Conservation (phyloP, 768 basidiomycete species). For the Amanita jacksonii region DNA sequence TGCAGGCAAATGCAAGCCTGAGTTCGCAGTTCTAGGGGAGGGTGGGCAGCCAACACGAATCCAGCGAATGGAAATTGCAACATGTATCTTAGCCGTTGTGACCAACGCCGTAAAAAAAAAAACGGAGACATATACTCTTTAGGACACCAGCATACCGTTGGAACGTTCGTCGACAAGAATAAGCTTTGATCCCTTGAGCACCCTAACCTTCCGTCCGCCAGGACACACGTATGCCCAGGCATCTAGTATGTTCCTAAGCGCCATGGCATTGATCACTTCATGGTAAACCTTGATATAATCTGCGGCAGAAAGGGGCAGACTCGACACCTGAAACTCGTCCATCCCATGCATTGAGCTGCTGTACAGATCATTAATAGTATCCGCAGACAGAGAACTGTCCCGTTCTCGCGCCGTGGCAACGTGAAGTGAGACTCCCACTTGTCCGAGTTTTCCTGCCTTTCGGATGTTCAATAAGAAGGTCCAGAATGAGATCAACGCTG, state of each 20-base stretch:
- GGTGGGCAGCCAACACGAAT: too few relatives aligned
- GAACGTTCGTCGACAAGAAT: conserved; percentile 39
- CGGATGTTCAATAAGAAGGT: conserved; percentile 34
- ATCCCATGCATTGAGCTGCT: not conserved
- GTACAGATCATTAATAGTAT: conserved; percentile 1
- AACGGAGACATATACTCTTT: conserved; percentile 6
- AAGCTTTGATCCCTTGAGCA: conserved; percentile 39
- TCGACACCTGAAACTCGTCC: conserved; percentile 7
- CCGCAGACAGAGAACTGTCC: not conserved
- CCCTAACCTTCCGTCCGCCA: conserved; percentile 25
- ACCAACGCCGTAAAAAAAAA: too few relatives aligned
- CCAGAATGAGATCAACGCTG: conserved; percentile 39
- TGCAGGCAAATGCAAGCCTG: too few relatives aligned
- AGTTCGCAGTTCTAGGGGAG: too few relatives aligned
- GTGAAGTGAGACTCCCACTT: conserved; percentile 42
- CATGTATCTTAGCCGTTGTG: too few relatives aligned
- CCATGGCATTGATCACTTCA: conserved; percentile 37
- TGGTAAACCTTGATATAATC: conserved; percentile 57
- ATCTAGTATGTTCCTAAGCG: conserved; percentile 40
- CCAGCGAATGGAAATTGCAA: too few relatives aligned
- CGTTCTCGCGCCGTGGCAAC: conserved; percentile 14
- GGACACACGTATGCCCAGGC: conserved; percentile 30
- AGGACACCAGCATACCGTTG: conserved; percentile 35
- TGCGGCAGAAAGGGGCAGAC: conserved; percentile 18
- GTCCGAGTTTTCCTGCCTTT: conserved; percentile 27